Conservation (phyloP, 2,329 filamentous ascomycete species). For the Talaromyces sp. region DNA sequence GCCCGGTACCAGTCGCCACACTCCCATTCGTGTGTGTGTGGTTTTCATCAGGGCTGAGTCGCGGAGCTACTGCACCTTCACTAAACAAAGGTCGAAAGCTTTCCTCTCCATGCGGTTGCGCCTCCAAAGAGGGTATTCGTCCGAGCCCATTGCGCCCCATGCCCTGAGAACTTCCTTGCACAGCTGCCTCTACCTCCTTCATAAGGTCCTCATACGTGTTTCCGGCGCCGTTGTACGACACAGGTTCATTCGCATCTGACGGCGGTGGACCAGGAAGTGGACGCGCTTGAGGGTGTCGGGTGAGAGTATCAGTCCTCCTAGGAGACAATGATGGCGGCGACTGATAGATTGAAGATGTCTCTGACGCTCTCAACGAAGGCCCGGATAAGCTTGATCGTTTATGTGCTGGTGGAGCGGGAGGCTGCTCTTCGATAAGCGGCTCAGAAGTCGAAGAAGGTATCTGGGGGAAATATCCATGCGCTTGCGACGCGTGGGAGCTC, state of each 20-base stretch:
- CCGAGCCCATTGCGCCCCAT: conserved; percentile 6
- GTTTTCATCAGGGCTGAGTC: conserved; percentile 44
- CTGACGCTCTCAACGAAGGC: conserved; percentile 37
- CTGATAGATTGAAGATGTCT: conserved; percentile 52
- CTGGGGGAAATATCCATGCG: conserved; percentile 16
- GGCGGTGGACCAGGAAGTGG: conserved; percentile 59
- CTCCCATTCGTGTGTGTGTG: conserved; percentile 51
- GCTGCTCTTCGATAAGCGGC: conserved; percentile 30
- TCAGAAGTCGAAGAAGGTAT: conserved; percentile 11
- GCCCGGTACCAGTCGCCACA: conserved; percentile 44
- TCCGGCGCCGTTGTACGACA: conserved; percentile 30
- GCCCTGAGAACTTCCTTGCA: conserved; percentile 32
- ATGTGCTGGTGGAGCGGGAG: conserved; percentile 37
- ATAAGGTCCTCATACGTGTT: conserved; percentile 57
- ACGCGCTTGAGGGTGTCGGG: conserved; percentile 57
- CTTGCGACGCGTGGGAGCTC: conserved; percentile 23
- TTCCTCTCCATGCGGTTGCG: conserved; percentile 20
- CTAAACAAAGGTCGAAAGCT: conserved; percentile 19
- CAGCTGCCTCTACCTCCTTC: conserved; percentile 56
- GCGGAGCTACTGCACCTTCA: conserved; percentile 21
- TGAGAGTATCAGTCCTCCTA: conserved; percentile 53
- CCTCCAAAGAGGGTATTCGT: conserved; percentile 5
- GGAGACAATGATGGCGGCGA: conserved; percentile 53
- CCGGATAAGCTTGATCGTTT: conserved; percentile 33
- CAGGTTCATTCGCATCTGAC: conserved; percentile 36